A percentile compares a stretch with the other conserved stretches of the same genome.
phyloP scores from a whole-genome alignment of 495 filamentous ascomycete species.

The Trichocladium uniseriatum region DNA sequence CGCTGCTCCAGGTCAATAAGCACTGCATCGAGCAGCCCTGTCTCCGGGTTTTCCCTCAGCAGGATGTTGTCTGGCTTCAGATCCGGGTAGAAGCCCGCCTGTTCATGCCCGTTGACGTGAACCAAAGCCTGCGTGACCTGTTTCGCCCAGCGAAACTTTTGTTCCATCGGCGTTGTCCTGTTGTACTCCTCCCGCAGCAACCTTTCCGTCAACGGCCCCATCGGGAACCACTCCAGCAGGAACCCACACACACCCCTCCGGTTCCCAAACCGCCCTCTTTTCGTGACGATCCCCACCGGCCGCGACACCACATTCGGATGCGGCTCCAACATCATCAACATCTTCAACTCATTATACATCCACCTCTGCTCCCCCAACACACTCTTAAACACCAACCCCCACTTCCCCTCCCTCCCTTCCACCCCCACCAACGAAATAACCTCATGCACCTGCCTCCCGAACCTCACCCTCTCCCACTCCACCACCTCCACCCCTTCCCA shows the following conservation, averaged over 20 bases:
- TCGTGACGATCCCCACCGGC: constrained; percentile 26
- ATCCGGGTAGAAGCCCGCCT: constrained; percentile 28
- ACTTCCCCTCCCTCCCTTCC: background rate
- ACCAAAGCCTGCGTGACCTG: constrained; percentile 24
- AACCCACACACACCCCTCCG: constrained; percentile 28
- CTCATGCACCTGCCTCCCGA: constrained; percentile 33
- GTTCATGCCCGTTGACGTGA: constrained; percentile 21
- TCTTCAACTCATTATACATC: constrained; percentile 35
- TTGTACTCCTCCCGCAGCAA: constrained; percentile 8
- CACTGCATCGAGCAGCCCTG: constrained; percentile 14
- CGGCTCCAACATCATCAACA: constrained; percentile 18
- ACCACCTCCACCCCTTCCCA: constrained; percentile 25
- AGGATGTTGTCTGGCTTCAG: constrained; percentile 32
- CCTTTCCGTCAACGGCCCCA: constrained; percentile 21
- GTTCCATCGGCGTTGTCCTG: background rate
- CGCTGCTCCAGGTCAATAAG: constrained; percentile 31
- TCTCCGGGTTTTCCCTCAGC: background rate
- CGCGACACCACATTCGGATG: constrained; percentile 24
- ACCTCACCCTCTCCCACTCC: constrained; percentile 28
- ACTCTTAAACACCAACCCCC: constrained; percentile 30
- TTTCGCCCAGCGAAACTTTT: constrained; percentile 22
- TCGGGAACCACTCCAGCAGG: constrained; percentile 22
- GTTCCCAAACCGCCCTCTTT: constrained; percentile 26
- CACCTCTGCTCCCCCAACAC: constrained; percentile 24
- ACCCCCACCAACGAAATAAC: constrained; percentile 33